Conservation (phyloP, 345 rosid species). For the Leavenworthia alabamica region DNA sequence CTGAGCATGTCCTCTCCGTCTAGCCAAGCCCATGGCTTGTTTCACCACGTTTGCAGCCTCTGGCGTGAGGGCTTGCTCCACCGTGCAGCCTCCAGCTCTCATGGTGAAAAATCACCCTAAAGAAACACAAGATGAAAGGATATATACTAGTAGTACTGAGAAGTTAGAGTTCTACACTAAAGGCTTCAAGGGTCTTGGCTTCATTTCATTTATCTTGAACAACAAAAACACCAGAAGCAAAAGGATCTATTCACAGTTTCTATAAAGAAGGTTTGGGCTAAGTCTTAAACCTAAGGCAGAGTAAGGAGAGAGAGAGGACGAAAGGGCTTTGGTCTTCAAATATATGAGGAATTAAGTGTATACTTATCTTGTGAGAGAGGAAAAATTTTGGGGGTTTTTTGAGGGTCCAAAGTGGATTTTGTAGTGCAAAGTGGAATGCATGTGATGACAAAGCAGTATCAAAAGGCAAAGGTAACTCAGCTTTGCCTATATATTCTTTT, state of each 20-base stretch:
- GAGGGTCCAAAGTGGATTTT: conserved; percentile 67
- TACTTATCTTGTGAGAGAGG: conserved; percentile 74
- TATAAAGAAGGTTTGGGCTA: conserved; percentile 7
- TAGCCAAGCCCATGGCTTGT: conserved; percentile 71
- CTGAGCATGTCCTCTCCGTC: conserved; percentile 87
- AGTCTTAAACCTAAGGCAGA: conserved; percentile 13
- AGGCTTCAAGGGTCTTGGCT: conserved; percentile 21
- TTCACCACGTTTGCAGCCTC: conserved; percentile 75
- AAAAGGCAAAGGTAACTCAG: conserved; percentile 77
- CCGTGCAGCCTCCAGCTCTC: conserved; percentile 88
- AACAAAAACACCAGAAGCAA: conserved; percentile 7
- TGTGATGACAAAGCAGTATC: conserved; percentile 82
- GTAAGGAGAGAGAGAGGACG: conserved; percentile 9
- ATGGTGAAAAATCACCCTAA: conserved; percentile 28
- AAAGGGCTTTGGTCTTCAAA: conserved; percentile 29
- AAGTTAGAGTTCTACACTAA: conserved; percentile 6
- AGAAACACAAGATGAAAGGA: neutral
- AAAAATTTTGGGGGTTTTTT: conserved; percentile 28
- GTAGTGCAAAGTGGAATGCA: conserved; percentile 95
- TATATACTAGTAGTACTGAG: conserved; percentile 22
- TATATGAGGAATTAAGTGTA: conserved; percentile 30
- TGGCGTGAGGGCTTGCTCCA: conserved; percentile 69
- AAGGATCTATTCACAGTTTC: conserved; percentile 4
- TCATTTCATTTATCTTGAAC: conserved; percentile 17
- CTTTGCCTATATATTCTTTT: conserved; percentile 43